phyloP scores from a whole-genome alignment of 805 yeast genomes.

The Hagleromyces aurorensis region DNA sequence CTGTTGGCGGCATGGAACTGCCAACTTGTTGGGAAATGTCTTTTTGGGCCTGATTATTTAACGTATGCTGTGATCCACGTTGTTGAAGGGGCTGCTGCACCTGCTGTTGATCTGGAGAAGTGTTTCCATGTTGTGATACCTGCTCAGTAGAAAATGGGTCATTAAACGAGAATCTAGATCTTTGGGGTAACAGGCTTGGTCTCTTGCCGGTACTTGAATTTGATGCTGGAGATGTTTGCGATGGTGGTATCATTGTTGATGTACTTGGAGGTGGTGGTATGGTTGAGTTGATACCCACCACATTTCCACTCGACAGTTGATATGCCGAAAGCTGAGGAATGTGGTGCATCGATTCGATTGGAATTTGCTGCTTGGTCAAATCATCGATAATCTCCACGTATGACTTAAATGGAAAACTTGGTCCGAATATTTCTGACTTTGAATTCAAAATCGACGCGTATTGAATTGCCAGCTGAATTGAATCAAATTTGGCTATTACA shows the following conservation, averaged over 20 bases:
- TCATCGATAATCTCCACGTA: slow-evolving; percentile 37
- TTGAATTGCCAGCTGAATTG: slow-evolving; percentile 38
- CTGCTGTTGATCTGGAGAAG: slow-evolving; percentile 2
- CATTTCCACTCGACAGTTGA: no score
- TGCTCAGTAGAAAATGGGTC: slow-evolving; percentile 46
- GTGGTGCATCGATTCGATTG: no score
- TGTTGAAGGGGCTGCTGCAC: slow-evolving; percentile 7
- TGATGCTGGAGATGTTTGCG: slow-evolving; percentile 16
- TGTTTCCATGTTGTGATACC: slow-evolving; percentile 14
- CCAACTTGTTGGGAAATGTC: slow-evolving; percentile 8
- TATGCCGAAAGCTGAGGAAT: no score
- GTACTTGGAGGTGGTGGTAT: slow-evolving; percentile 5
- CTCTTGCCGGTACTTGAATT: slow-evolving; percentile 37
- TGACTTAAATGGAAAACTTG: slow-evolving; percentile 35
- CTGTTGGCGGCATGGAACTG: slow-evolving; percentile 23
- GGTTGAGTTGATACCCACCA: slow-evolving; percentile 1
- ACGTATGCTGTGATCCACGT: slow-evolving; percentile 9
- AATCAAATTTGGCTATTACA: slow-evolving; percentile 39
- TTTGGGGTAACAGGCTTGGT: slow-evolving; percentile 47
- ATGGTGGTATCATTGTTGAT: slow-evolving; percentile 11
- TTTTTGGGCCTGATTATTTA: slow-evolving; percentile 9
- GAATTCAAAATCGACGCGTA: slow-evolving; percentile 36
- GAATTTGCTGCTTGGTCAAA: slow-evolving; percentile 21
- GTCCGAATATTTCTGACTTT: slow-evolving; percentile 40
- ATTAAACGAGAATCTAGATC: slow-evolving; percentile 63